Evolutionary conservation across 805 yeast genomes (phyloP).

Genomic region (Kuraishia piskuri): DNA sequence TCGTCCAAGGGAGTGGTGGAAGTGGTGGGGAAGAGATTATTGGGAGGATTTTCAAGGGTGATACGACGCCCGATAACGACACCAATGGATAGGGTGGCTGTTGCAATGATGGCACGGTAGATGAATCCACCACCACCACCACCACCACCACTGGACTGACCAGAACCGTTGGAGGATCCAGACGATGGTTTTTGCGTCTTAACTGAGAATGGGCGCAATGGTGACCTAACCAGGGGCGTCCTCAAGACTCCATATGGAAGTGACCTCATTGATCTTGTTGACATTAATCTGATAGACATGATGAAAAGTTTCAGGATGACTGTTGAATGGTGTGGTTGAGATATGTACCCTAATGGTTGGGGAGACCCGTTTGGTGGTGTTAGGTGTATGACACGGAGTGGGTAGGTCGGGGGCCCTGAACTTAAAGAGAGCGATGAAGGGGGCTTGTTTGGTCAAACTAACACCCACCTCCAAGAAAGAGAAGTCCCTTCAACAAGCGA

Average conservation of each 20-base stretch:
- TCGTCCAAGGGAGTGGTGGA: constrained; percentile 2
- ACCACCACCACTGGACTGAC: neutral
- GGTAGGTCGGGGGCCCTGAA: too few species aligned
- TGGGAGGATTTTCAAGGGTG: neutral
- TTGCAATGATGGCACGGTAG: neutral
- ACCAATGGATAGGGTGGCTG: constrained; percentile 1
- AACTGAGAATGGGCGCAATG: neutral
- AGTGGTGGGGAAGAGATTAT: neutral
- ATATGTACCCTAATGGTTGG: too few species aligned
- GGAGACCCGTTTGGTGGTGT: too few species aligned
- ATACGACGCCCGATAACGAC: neutral
- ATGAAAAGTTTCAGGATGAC: too few species aligned
- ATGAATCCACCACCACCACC: neutral
- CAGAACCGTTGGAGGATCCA: neutral
- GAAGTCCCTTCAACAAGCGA: neutral
- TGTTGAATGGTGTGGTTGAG: too few species aligned
- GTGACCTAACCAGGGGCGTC: neutral
- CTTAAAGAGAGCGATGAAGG: too few species aligned
- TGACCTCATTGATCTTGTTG: neutral
- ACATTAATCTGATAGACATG: too few species aligned
- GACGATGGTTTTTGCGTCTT: neutral
- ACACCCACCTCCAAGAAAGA: neutral
- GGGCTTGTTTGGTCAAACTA: too few species aligned
- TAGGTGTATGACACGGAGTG: too few species aligned
- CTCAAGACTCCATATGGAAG: neutral